Evolutionary conservation across 768 basidiomycete genomes (phyloP).

Genomic region (Solioccasus polychromus): DNA sequence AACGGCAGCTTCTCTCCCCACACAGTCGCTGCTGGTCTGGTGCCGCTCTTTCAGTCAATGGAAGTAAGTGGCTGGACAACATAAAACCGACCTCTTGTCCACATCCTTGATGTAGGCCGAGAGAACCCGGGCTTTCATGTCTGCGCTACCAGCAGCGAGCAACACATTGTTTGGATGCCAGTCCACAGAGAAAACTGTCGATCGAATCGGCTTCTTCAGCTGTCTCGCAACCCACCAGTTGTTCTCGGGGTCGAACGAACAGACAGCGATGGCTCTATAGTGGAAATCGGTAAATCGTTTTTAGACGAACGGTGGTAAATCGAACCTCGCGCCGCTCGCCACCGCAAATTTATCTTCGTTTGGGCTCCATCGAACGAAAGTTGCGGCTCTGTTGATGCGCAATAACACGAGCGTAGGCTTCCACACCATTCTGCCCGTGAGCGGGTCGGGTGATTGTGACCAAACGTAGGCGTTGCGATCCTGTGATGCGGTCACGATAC

Average conservation of each 20-base stretch:
- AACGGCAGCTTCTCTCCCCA: slow-evolving; percentile 99
- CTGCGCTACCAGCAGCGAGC: slow-evolving; percentile 94
- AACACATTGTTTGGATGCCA: slow-evolving; percentile 99
- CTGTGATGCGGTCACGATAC: slow-evolving; percentile 98
- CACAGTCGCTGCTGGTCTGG: slow-evolving; percentile 79
- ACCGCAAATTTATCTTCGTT: slow-evolving; percentile 99
- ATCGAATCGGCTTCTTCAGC: slow-evolving; percentile 95
- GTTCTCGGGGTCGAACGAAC: slow-evolving; percentile 95
- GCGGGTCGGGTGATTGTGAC: slow-evolving; percentile 75
- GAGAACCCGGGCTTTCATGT: slow-evolving; percentile 96
- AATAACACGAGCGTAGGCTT: slow-evolving; percentile 96
- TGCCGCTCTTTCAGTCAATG: slow-evolving; percentile 9
- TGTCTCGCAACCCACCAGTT: slow-evolving; percentile 99
- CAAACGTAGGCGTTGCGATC: slow-evolving; percentile 99
- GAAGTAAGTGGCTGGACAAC: not conserved
- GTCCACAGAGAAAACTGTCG: slow-evolving; percentile 90
- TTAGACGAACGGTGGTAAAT: not conserved
- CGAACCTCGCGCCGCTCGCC: slow-evolving; percentile 88
- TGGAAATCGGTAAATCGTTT: not conserved
- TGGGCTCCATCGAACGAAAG: slow-evolving; percentile 94
- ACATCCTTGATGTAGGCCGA: slow-evolving; percentile 99
- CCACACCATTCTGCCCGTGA: slow-evolving; percentile 75
- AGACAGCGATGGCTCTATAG: slow-evolving; percentile 85
- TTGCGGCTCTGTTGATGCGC: slow-evolving; percentile 94
- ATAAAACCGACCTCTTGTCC: slow-evolving; percentile 71